These are phyloP conservation scores for Populus trichocarpa DNA, from an alignment of 441 rosid genomes.

Conservation along the genomic window DNA sequence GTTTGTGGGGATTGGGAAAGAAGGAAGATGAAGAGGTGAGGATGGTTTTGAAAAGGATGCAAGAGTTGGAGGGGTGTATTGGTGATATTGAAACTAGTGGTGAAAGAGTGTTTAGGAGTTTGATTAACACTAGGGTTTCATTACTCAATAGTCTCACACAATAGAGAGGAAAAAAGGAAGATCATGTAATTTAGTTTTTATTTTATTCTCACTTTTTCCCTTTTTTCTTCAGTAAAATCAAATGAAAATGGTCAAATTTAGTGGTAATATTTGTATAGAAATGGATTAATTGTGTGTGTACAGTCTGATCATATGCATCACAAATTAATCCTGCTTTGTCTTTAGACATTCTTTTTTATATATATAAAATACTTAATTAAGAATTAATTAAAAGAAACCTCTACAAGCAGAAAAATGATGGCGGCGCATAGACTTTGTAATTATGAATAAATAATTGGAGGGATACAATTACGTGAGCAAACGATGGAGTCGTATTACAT, in stretches of 20 bases:
- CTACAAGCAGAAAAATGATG: too few relatives aligned
- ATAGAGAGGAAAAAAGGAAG: background rate
- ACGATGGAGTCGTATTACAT: background rate
- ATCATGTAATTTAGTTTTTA: constrained; percentile 1
- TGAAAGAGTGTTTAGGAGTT: constrained; percentile 47
- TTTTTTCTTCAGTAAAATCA: background rate
- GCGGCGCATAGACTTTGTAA: too few relatives aligned
- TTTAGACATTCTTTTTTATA: background rate
- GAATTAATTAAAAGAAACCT: too few relatives aligned
- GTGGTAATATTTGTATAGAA: background rate
- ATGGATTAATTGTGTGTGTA: too few relatives aligned
- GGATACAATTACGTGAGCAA: too few relatives aligned
- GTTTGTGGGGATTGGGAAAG: constrained; percentile 46
- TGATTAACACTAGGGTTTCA: constrained; percentile 56
- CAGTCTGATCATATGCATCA: too few relatives aligned
- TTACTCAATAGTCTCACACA: constrained; percentile 47
- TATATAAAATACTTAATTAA: background rate
- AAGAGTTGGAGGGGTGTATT: constrained; percentile 47
- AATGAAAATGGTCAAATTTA: background rate
- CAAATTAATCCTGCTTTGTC: too few relatives aligned
- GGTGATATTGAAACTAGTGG: constrained; percentile 41
- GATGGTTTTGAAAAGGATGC: constrained; percentile 46
- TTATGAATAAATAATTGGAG: too few relatives aligned
- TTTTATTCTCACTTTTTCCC: background rate
- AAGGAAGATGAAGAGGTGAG: constrained; percentile 59